These are phyloP conservation scores for Rosa rugosa DNA, from an alignment of 306 rosid genomes.

Conservation along the genomic window DNA sequence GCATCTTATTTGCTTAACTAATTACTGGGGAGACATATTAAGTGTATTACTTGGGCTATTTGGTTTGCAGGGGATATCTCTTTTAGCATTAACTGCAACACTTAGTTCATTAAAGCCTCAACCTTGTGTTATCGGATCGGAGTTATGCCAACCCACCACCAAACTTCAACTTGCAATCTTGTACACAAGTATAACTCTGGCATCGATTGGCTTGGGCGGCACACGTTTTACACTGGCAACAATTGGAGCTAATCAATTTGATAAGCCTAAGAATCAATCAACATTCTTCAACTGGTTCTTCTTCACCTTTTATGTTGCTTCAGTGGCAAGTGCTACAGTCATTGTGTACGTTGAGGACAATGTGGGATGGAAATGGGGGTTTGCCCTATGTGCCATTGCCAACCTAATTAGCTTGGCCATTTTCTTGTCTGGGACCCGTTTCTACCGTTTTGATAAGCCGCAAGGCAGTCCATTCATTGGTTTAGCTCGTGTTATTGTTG, in stretches of 20 bases:
- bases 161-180: conserved; percentile 29
- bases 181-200: conserved; percentile 29
- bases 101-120: conserved; percentile 34
- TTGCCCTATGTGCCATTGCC: conserved; percentile 33
- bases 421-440: conserved; percentile 37
- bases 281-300: conserved; percentile 54
- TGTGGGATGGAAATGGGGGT: conserved; percentile 47
- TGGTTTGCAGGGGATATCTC: conserved; percentile 1
- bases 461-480: conserved; percentile 38
- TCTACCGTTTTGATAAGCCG: conserved; percentile 29
- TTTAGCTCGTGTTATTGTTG: conserved; percentile 45
- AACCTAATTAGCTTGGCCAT: conserved; percentile 19
- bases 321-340: conserved; percentile 23
- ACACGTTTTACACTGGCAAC: conserved; percentile 50
- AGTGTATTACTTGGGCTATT: no score
- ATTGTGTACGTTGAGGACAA: conserved; percentile 45
- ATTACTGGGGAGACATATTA: not conserved
- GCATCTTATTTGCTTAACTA: not conserved
- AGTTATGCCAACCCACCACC: conserved; percentile 35
- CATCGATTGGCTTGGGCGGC: conserved; percentile 47
- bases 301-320: conserved; percentile 18
- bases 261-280: conserved; percentile 27
- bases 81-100: conserved; percentile 17
- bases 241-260: conserved; percentile 53
- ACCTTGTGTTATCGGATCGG: conserved; percentile 27